phyloP scores from a whole-genome alignment of 31 red algal genomes.

The Odonthalia washingtoniensis region DNA sequence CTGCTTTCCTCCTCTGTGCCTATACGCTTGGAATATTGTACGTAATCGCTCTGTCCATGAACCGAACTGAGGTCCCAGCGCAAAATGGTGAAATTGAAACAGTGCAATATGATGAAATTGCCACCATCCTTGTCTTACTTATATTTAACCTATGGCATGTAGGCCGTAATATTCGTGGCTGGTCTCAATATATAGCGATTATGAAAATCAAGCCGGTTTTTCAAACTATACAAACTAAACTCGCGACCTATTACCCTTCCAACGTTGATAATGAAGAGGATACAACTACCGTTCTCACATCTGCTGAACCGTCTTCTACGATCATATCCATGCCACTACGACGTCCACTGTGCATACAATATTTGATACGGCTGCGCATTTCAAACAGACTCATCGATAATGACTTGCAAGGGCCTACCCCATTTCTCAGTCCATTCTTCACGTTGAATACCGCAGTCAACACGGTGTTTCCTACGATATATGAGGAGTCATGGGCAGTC shows the following conservation, averaged over 20 bases:
- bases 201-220: constrained; percentile 21
- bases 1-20: constrained; percentile 8
- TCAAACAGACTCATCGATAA: constrained; percentile 61
- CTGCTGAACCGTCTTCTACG: constrained; percentile 9
- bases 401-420: constrained; percentile 20
- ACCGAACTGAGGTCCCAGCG: not conserved
- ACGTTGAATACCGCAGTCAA: not conserved
- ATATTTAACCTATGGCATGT: constrained; percentile 66
- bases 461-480: not conserved
- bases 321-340: not conserved
- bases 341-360: constrained; percentile 35
- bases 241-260: not conserved
- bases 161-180: constrained; percentile 39
- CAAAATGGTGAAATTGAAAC: not conserved
- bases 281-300: not conserved
- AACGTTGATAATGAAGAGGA: not conserved
- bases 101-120: constrained; percentile 28
- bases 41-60: constrained; percentile 6
- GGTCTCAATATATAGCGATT: constrained; percentile 48
- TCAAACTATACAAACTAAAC: not conserved
- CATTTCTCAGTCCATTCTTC: constrained; percentile 53
- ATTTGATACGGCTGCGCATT: constrained; percentile 33
- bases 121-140: constrained; percentile 33
- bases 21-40: constrained; percentile 16
- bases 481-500: constrained; percentile 45